Base-by-base conservation (phyloP, 164 flowering plant genomes). In the Vitis labrusca region DNA sequence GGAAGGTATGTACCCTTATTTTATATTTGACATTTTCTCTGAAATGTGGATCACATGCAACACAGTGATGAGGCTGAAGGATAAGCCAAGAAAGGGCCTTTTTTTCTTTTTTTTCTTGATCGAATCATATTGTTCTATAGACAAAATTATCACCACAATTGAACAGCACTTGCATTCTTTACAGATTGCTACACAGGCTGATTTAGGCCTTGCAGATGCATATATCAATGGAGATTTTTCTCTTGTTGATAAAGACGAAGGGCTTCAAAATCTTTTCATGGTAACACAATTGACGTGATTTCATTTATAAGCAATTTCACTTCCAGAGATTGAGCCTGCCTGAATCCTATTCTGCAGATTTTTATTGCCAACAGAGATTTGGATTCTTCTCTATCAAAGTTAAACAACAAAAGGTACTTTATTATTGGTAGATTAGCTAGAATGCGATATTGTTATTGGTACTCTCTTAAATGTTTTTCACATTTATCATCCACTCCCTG, bases 191-290 rank as follows among this genome's bases (percentile, higher is more conserved):
- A 90, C 88, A 65, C 81, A 88, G 75, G 94, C 92, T 70, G 99
- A 93, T 76, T 79, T 95, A 80, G 99, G 99, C 77, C 91, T 95
- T 73, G 99, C 97, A 63, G 99, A 95, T 85, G 96, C 98, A 62
- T 95, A 81, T 64, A 84, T 95, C 47, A 86, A 91, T 80, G 97
- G 96, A 44, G 96, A 94, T 74, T 82, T 91, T 68, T 86, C 97
- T 51, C 88, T 94, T 66, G 93, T 88, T 44, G 95, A 91, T 72
- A 83, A 88, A 74, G 83, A 89, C 66, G 84, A 85, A 71, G 97
- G 98, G 51, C 90, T 95, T 72, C 76, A 87, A 48, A 86, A 93
- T 69, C 75, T 93, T 47, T 82, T 95, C 74, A 76, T 84, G 94
- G 97, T 91, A 83, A 77, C 75, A 54, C 0, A 56, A 48, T 29